Conservation (phyloP, 768 basidiomycete genomes). For the Hypsizygus marmoreus region DNA sequence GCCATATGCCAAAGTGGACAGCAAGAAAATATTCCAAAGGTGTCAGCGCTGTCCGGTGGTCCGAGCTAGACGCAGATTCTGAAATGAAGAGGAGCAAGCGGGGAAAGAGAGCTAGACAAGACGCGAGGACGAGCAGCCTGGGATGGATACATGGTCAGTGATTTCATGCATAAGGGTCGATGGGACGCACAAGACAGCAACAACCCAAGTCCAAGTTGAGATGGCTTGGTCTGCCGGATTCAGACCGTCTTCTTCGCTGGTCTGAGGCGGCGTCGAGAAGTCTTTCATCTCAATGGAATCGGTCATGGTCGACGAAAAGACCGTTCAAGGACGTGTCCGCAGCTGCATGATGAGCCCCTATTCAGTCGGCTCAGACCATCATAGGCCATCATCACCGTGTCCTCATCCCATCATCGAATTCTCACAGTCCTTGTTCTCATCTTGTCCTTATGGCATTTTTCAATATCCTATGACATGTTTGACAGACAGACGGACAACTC, state of each 20-base stretch:
- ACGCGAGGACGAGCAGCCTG: constrained; percentile 23
- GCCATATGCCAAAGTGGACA: constrained; percentile 63
- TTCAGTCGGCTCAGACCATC: too few species aligned
- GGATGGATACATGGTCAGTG: constrained; percentile 13
- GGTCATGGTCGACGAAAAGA: constrained; percentile 12
- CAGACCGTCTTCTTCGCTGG: background rate
- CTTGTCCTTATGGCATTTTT: constrained; percentile 10
- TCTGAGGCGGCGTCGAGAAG: constrained; percentile 7
- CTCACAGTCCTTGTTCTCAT: constrained; percentile 2
- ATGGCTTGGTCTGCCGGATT: constrained; percentile 15
- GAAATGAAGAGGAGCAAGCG: constrained; percentile 70
- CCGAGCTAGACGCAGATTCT: constrained; percentile 37
- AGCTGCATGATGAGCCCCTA: background rate
- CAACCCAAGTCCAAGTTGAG: constrained; percentile 31
- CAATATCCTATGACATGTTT: constrained; percentile 8
- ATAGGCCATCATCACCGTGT: background rate
- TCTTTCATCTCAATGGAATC: constrained; percentile 17
- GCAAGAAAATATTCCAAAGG: constrained; percentile 71
- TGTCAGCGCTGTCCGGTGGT: constrained; percentile 48
- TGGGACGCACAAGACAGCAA: constrained; percentile 29
- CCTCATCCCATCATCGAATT: background rate
- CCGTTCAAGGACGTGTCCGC: too few species aligned
- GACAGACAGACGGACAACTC: constrained; percentile 7
- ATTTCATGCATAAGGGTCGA: constrained; percentile 12
- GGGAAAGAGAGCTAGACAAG: constrained; percentile 53